Evolutionary conservation across 2,329 filamentous ascomycete species (phyloP), one percentile per base, ranked within the genome.

Genomic region (Neonectria coccinea): DNA sequence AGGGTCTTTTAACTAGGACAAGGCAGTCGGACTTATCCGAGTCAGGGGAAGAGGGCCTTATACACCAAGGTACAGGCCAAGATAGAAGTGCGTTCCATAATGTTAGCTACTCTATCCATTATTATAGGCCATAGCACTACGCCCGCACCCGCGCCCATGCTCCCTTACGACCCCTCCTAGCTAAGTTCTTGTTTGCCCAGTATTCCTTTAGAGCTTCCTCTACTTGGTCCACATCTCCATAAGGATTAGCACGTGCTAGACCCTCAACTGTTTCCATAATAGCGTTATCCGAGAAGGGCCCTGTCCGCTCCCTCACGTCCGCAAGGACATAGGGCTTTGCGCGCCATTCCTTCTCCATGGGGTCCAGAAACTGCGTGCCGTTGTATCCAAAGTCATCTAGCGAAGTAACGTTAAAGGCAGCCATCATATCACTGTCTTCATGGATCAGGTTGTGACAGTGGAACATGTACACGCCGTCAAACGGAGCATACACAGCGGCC

Each of bases 401-500:
- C 3, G 69, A 69, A 0, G 80, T 79, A 11, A 82, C 79, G 64
- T 83, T 82, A 73, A 83, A 83, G 3, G 80, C 79, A 0, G 77
- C 81, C 81, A 83, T 82, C 81, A 83, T 83, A 55, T 81, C 80
- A 57, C 78, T 73, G 57, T 83, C 81, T 70, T 83, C 81, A 64
- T 83, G 81, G 51, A 82, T 76, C 20, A 83, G 72, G 59, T 83
- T 83, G 67, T 83, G 81, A 71, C 81, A 83, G 70, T 83, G 81
- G 75, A 83, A 83, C 81, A 83, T 82, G 75, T 83, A 83, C 3
- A 82, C 76, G 9, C 86, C 87, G 57, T 84, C 81, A 81, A 82
- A 86, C 0, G 85, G 85, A 3, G 81, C 80, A 68, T 84, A 87
- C 68, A 82, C 78, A 2, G 84, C 85, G 44, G 85, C 79, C 0